Evolutionary conservation across 805 yeast species (phyloP), one percentile per base, ranked within the genome.

Genomic region (Spencermartinsiella europaea): DNA sequence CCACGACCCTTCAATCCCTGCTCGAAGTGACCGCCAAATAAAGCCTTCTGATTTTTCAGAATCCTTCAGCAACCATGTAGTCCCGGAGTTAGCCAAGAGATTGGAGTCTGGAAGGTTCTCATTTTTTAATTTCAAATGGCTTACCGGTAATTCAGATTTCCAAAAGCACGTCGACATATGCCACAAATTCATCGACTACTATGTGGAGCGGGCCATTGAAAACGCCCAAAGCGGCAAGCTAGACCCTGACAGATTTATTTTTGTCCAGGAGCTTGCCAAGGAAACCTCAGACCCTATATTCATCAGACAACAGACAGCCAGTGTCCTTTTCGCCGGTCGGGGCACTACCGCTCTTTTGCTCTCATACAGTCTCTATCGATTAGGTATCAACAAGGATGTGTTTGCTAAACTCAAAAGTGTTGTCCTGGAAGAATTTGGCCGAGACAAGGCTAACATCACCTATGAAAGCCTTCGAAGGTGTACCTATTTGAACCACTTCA

Each of bases 281-380:
- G 72, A 72, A 57, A 73, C 79, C n/a, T 65, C 71, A 47, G 72
- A 76, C 54, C 74, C 76, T 17, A 61, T 50, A 44, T 66, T 69
- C n/a, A 69, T 75, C 48, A 66, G 78, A 42, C 77, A 74, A 56
- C 79, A 76, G 60, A 65, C 73, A 34, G 64, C 75, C 57, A 75
- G 73, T 55, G 71, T 75, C 47, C 64, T 75, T 48, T 58, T 75
- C 19, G 80, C 80, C 16, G 79, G 79, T 25, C 67, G 80, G 54
- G 79, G 75, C 54, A 75, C 80, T 38, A 75, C 80, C 12, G 79
- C 79, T 7, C 71, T 73, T 3, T 60, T 73, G 34, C 66, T 75
- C 47, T 68, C 76, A n/a, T 72, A 68, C 57, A 55, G 68, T 19
- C 62, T 74, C 42, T 72, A 61, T 51, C 72, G 73, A 55, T 63